Evolutionary conservation across 305 asterid genomes (phyloP), one percentile per base, ranked within the genome.

Genomic region (Andrographis paniculata): DNA sequence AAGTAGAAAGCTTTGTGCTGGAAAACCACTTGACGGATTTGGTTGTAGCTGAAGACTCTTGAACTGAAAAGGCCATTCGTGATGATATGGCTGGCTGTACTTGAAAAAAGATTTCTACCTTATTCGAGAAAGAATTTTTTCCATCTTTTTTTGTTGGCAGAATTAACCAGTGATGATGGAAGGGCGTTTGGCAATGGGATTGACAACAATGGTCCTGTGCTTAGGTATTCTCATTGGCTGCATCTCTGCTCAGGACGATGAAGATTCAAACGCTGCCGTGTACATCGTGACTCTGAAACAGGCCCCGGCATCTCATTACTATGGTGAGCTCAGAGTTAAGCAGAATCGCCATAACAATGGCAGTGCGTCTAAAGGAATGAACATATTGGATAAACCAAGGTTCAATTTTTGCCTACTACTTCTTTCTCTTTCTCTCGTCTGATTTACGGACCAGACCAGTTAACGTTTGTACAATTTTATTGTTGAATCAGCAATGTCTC

Each of bases 261-360:
- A 53, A 48, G 77, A 64, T 59, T 51, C 58, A 41, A 55, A 39
- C 12, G 47, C 63, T 66, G 93, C 69, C 63, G 93, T 87, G 41
- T 87, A 76, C 67, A 87, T 87, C 69, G 95, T 87, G 51, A 83
- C 88, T 45, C 68, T 87, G 65, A 87, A 73, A 66, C 83, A 78
- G 60, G 69, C 77, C 48, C 82, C 91, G 0, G 44, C 58, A 53
- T 56, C 78, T 70, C 93, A 78, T 78, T 64, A 45, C 63, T 47
- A 64, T 58, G 63, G 70, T 2, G 68, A 76, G 52, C 73, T 73
- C 55, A 66, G 69, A 50, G 63, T 55, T 30, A 52, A 58, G 51
- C 36, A 67, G 14, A 76, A 70, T 21, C 68, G 64, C 53, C 67
- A 58, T 62, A 16, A 20, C 22, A 63, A 58, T 31, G 50, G 44